A percentile compares a stretch with the other conserved stretches of the same genome.
phyloP scores from a whole-genome alignment of 768 basidiomycete genomes.

The Tephrocybe sp. region DNA sequence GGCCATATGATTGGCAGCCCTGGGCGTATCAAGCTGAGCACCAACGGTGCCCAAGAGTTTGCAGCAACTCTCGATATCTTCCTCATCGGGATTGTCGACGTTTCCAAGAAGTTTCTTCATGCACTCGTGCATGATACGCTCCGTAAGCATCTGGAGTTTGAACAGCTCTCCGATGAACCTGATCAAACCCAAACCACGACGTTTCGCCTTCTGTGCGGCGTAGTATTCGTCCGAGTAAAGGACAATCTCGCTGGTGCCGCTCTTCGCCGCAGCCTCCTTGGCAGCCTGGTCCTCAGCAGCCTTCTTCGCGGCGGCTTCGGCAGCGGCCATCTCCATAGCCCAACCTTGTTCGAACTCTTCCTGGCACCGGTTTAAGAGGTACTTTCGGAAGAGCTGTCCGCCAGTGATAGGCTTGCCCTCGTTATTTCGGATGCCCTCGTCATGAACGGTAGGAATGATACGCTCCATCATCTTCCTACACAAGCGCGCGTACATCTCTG shows the following conservation, averaged over 20 bases:
- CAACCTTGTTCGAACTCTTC: conserved; percentile 98
- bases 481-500: conserved; percentile 95
- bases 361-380: conserved; percentile 93
- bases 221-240: conserved; percentile 97
- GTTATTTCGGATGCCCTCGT: conserved; percentile 76
- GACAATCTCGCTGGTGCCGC: conserved; percentile 59
- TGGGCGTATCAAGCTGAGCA: conserved; percentile 71
- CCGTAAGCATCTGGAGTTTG: conserved; percentile 98
- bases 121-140: conserved; percentile 98
- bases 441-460: conserved; percentile 83
- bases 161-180: conserved; percentile 98
- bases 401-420: conserved; percentile 91
- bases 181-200: conserved; percentile 94
- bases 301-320: conserved; percentile 82
- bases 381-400: conserved; percentile 94
- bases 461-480: conserved; percentile 96
- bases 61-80: conserved; percentile 95
- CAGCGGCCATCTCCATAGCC: conserved; percentile 84
- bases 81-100: conserved; percentile 93
- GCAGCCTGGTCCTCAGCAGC: conserved; percentile 82
- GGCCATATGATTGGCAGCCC: conserved; percentile 83
- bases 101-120: conserved; percentile 93
- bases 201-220: conserved; percentile 94
- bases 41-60: conserved; percentile 91
- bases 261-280: conserved; percentile 63